Conservation (phyloP, 2,329 filamentous ascomycete species). For the Pleurostoma richardsiae region DNA sequence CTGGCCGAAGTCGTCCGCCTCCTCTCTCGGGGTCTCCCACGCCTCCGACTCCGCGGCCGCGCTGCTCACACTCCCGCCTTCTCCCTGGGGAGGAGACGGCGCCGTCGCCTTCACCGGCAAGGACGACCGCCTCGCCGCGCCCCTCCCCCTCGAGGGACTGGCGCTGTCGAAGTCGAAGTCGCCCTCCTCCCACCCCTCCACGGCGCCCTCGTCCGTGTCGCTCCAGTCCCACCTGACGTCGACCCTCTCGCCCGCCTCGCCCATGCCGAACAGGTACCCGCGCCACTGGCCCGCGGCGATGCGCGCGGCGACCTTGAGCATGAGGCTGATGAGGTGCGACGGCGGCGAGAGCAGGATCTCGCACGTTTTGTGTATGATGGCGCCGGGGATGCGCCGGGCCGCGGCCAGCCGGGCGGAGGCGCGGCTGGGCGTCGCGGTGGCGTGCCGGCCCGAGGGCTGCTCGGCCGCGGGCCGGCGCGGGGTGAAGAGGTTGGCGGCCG, state of each 20-base stretch:
- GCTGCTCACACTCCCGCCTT: constrained; percentile 21
- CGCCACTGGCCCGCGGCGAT: constrained; percentile 63
- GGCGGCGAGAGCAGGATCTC: constrained; percentile 78
- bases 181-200: constrained; percentile 45
- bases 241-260: constrained; percentile 47
- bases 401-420: constrained; percentile 34
- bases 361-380: constrained; percentile 71
- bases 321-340: constrained; percentile 68
- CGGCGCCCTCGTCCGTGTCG: constrained; percentile 45
- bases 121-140: constrained; percentile 2
- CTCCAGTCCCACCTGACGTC: constrained; percentile 58
- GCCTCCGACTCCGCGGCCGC: constrained; percentile 6
- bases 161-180: constrained; percentile 31
- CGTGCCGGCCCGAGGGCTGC: neutral
- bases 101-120: too few species aligned
- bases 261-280: constrained; percentile 51
- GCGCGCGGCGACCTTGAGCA: constrained; percentile 74
- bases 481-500: constrained; percentile 60
- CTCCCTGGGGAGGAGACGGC: constrained; percentile 15
- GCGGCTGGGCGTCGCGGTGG: constrained; percentile 8
- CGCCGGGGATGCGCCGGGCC: constrained; percentile 49
- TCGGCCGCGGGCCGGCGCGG: constrained; percentile 24
- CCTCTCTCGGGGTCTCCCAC: constrained; percentile 11
- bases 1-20: constrained; percentile 14
- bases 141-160: neutral